phyloP scores from a whole-genome alignment of 306 rosid species.

The Styphnolobium japonicum region DNA sequence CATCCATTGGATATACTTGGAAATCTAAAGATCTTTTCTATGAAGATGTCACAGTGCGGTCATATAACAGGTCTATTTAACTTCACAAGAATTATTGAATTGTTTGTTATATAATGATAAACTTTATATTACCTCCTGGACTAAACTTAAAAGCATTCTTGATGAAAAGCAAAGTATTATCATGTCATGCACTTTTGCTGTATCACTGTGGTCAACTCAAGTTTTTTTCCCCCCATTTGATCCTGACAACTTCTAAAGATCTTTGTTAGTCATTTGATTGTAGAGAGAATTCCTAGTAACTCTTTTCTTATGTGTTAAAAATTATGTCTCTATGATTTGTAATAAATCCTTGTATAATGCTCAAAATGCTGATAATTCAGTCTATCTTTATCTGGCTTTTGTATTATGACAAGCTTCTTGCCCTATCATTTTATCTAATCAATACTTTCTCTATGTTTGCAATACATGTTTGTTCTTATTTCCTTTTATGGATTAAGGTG shows the following conservation, averaged over 20 bases:
- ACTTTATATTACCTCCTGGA: constrained; percentile 12
- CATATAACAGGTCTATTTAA: constrained; percentile 75
- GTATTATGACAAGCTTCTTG: neutral
- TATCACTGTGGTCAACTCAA: neutral
- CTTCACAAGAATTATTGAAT: constrained; percentile 9
- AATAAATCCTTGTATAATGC: neutral
- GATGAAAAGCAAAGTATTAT: neutral
- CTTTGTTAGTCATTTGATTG: neutral
- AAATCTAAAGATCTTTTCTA: constrained; percentile 68
- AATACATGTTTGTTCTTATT: neutral
- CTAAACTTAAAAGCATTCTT: constrained; percentile 6
- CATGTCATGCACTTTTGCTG: constrained; percentile 8
- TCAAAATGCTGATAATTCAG: neutral
- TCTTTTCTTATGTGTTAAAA: neutral
- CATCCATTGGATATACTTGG: constrained; percentile 79
- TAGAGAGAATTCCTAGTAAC: neutral
- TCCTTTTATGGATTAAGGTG: neutral
- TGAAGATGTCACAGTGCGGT: constrained; percentile 63
- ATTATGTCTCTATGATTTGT: neutral
- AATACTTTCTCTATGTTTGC: neutral
- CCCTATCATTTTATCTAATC: neutral
- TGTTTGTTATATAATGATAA: constrained; percentile 2
- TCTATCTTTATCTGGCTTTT: neutral
- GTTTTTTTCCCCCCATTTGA: too few relatives aligned
- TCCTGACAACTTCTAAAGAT: neutral